These are phyloP conservation scores for Odontarrhena argentea DNA, from an alignment of 345 rosid genomes.

Conservation along the genomic window DNA sequence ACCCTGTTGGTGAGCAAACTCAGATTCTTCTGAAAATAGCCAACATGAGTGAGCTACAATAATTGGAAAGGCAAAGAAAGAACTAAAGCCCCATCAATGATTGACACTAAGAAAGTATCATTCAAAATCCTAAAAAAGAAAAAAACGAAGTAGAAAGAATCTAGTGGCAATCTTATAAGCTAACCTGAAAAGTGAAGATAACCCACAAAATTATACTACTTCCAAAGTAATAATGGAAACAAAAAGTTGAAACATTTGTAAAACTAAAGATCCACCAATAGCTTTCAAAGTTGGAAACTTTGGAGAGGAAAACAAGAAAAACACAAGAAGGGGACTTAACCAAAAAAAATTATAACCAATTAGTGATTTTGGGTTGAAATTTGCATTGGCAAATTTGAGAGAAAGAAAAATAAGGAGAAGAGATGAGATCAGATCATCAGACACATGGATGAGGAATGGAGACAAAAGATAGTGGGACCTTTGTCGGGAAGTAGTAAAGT, in stretches of 20 bases:
- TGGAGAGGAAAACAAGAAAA: no score
- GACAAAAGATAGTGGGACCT: constrained; percentile 39
- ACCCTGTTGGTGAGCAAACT: constrained; percentile 44
- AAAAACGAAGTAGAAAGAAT: neutral
- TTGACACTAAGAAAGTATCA: constrained; percentile 14
- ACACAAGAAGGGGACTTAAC: neutral
- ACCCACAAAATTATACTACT: constrained; percentile 8
- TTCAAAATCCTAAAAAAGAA: constrained; percentile 18
- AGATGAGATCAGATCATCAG: constrained; percentile 19
- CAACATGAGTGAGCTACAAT: constrained; percentile 24
- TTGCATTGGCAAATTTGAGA: neutral
- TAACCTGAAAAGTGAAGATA: constrained; percentile 37
- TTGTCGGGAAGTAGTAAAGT: constrained; percentile 27
- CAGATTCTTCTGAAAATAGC: constrained; percentile 45
- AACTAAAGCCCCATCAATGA: constrained; percentile 2
- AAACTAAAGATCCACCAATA: constrained; percentile 15
- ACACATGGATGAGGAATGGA: constrained; percentile 18
- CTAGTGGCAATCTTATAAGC: constrained; percentile 22
- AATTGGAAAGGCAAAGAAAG: constrained; percentile 42
- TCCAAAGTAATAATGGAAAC: constrained; percentile 23
- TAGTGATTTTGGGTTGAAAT: neutral
- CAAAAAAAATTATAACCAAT: neutral
- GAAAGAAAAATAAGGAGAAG: constrained; percentile 18
- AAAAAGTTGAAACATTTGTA: constrained; percentile 17
- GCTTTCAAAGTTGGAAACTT: constrained; percentile 2